phyloP scores from a whole-genome alignment of 2,329 filamentous ascomycete genomes.

The Cladobotryum protrusum region DNA sequence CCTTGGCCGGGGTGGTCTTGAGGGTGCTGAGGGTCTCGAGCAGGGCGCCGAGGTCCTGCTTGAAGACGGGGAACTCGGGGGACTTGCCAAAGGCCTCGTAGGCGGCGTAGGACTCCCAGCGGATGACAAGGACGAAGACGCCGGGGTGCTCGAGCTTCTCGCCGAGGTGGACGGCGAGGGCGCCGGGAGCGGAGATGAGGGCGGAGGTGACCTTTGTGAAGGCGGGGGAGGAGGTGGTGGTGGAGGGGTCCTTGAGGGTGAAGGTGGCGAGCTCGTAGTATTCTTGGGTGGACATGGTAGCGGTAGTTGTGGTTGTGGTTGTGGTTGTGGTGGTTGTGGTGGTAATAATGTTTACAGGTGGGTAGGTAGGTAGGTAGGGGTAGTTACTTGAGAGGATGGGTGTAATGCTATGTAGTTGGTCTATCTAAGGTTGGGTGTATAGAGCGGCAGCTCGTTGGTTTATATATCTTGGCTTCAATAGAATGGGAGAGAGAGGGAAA shows the following conservation, averaged over 20 bases:
- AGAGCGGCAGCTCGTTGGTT: too few relatives aligned
- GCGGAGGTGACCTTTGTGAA: conserved; percentile 12
- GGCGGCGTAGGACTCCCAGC: conserved; percentile 28
- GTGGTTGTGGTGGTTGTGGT: not conserved
- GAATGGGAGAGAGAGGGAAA: too few relatives aligned
- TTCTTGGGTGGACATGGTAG: conserved; percentile 20
- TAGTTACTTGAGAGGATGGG: not conserved
- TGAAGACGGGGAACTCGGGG: conserved; percentile 34
- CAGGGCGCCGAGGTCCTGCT: conserved; percentile 30
- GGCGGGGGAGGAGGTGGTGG: conserved; percentile 21
- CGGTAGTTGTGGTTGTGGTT: not conserved
- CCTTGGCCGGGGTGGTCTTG: conserved; percentile 14
- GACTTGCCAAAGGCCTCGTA: conserved; percentile 36
- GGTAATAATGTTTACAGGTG: not conserved
- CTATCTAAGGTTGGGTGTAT: too few relatives aligned
- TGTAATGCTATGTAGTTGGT: too few relatives aligned
- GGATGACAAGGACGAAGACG: conserved; percentile 26
- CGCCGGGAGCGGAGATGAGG: conserved; percentile 27
- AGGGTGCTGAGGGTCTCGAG: conserved; percentile 20
- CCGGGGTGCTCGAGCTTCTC: conserved; percentile 28
- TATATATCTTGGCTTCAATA: too few relatives aligned
- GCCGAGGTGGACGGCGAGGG: conserved; percentile 29
- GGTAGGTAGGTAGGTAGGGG: not conserved
- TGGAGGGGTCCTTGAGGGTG: conserved; percentile 24
- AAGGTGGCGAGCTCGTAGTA: conserved; percentile 26